phyloP scores from a whole-genome alignment of 805 yeast species.

The Candida mattraensis region DNA sequence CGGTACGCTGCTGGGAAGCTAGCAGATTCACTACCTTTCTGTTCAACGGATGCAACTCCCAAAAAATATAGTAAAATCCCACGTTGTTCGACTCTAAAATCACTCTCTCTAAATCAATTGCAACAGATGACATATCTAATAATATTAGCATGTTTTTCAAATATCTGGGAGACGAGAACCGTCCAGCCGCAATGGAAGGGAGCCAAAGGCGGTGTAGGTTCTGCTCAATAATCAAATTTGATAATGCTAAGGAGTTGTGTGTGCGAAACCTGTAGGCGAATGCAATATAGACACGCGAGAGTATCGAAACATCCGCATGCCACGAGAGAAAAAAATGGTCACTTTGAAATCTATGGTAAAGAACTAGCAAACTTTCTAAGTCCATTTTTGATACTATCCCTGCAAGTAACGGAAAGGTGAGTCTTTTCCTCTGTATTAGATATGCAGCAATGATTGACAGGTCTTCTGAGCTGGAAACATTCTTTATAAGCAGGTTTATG shows the following conservation, averaged over 20 bases:
- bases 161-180: constrained; percentile 11
- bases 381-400: constrained; percentile 22
- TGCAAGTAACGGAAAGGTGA: constrained; percentile 1
- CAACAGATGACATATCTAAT: constrained; percentile 14
- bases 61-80: constrained; percentile 23
- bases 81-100: constrained; percentile 13
- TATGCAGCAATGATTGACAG: not conserved
- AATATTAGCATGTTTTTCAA: constrained; percentile 23
- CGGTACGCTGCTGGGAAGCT: not conserved
- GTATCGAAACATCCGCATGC: constrained; percentile 11
- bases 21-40: constrained; percentile 1
- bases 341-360: constrained; percentile 12
- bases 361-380: constrained; percentile 12
- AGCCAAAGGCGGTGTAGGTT: constrained; percentile 24
- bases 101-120: constrained; percentile 8
- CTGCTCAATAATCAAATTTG: constrained; percentile 16
- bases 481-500: not conserved
- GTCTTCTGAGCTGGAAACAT: not conserved
- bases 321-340: constrained; percentile 7
- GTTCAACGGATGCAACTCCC: constrained; percentile 28
- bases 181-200: constrained; percentile 12
- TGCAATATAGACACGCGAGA: constrained; percentile 20
- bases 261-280: constrained; percentile 26
- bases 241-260: constrained; percentile 15
- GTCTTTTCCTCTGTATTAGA: not conserved